Conservation (phyloP, 768 basidiomycete genomes). For the Pisolithus albus region DNA sequence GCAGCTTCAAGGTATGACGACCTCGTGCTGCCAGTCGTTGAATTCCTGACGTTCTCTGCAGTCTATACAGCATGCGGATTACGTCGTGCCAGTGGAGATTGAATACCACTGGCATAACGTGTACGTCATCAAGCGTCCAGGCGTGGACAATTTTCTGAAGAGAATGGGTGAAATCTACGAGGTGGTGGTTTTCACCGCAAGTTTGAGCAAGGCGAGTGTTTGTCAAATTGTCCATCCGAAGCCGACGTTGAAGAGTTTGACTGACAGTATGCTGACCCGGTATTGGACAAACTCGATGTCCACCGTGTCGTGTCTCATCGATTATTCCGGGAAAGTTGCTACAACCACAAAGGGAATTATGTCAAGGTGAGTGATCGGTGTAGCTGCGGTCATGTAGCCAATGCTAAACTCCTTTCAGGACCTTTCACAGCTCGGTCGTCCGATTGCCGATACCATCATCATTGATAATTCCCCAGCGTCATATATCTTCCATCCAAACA, state of each 20-base stretch:
- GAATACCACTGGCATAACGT: slow-evolving; percentile 98
- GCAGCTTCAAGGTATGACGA: slow-evolving; percentile 85
- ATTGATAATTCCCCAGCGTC: slow-evolving; percentile 98
- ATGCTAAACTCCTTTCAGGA: slow-evolving; percentile 49
- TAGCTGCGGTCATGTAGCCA: neutral
- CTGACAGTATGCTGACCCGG: slow-evolving; percentile 91
- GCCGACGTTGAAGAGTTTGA: slow-evolving; percentile 6
- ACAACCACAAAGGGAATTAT: slow-evolving; percentile 98
- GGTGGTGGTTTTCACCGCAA: slow-evolving; percentile 96
- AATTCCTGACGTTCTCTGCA: slow-evolving; percentile 27
- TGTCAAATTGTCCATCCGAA: neutral
- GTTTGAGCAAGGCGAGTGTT: slow-evolving; percentile 81
- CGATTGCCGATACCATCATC: slow-evolving; percentile 91
- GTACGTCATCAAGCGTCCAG: slow-evolving; percentile 97
- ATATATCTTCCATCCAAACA: slow-evolving; percentile 99
- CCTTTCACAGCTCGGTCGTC: slow-evolving; percentile 92
- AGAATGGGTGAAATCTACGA: slow-evolving; percentile 99
- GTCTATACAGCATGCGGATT: slow-evolving; percentile 94
- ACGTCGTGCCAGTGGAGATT: slow-evolving; percentile 98
- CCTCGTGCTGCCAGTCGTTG: neutral
- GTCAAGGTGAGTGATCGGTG: slow-evolving; percentile 70
- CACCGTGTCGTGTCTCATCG: slow-evolving; percentile 91
- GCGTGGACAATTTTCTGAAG: slow-evolving; percentile 94
- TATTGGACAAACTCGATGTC: slow-evolving; percentile 92
- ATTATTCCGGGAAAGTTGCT: slow-evolving; percentile 96